A percentile compares a stretch with the other conserved stretches of the same genome.
These are phyloP conservation scores for Arthroderma uncinatum DNA, from an alignment of 2,329 filamentous ascomycete genomes.

Conservation along the genomic window DNA sequence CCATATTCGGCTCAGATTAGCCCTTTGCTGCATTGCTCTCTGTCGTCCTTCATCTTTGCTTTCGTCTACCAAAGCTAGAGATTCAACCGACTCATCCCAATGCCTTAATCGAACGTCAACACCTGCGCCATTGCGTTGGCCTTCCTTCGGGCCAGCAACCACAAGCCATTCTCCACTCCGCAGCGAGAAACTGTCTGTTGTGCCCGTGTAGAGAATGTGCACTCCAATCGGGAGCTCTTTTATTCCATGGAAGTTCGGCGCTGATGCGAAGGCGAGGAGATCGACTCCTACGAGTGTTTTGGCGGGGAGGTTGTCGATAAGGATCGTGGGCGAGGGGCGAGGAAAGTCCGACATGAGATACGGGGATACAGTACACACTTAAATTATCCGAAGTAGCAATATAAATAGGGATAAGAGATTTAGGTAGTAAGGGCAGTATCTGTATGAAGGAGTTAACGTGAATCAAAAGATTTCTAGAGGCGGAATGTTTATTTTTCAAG, in stretches of 20 bases:
- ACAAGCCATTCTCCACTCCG: conserved; percentile 53
- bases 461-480: not conserved
- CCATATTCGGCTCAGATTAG: conserved; percentile 48
- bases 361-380: not conserved
- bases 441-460: not conserved
- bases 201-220: conserved; percentile 52
- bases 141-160: conserved; percentile 24
- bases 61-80: conserved; percentile 24
- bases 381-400: not conserved
- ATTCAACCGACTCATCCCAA: conserved; percentile 39
- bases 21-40: conserved; percentile 42
- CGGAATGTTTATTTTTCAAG: not conserved
- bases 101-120: conserved; percentile 44
- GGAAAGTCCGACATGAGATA: conserved; percentile 16
- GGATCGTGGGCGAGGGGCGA: conserved; percentile 31
- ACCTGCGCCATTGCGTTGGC: conserved; percentile 10
- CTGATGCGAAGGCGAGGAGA: conserved; percentile 51
- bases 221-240: conserved; percentile 47
- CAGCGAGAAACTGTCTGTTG: conserved; percentile 47
- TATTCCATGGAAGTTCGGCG: conserved; percentile 50
- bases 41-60: conserved; percentile 31
- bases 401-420: no score
- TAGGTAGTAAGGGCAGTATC: not conserved
- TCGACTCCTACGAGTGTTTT: conserved; percentile 42
- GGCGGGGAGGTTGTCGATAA: conserved; percentile 36